Evolutionary conservation across 1,284 basidiomycete species (phyloP), one percentile per base, ranked within the genome.

Genomic region (Polyporus tsugae): DNA sequence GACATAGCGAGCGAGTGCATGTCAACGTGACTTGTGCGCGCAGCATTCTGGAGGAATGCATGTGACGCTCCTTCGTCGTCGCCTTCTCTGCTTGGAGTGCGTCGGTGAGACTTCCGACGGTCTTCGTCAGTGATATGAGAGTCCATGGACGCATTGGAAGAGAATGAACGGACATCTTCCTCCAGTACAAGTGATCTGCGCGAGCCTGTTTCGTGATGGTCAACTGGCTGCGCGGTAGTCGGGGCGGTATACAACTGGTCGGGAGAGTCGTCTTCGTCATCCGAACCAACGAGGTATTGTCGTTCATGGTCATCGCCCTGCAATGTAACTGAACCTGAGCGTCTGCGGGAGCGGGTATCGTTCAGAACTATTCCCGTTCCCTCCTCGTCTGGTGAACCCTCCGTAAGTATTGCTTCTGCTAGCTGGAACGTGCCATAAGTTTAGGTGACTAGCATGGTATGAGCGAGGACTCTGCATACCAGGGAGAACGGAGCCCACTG

Each of bases 401-500:
- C 86, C 0, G 88, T 87, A 6, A 92, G 80, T 68, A 93, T 93
- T 1, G 90, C 91, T 77, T 93, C 90, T 15, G 85, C 91, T 2
- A 93, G 86, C 92, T 93, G 71, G 36, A 44, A 49, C 41, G 63
- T 9, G n/a, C 36, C 29, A 39, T 13, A n/a, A 36, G 36, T 52
- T 25, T 11, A 42, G n/a, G 55, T 13, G 3, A 41, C 19, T 29
- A 57, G 6, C 17, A 49, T 10, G 42, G 19, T 65, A 15, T 22
- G n/a, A 35, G 1, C 1, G 60, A 42, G 69, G 61, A 60, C 68
- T 36, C 35, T 6, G 82, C 88, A 68, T 73, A 93, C 92, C 76
- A 94, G 78, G 1, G 92, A 87, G 78, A 92, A 94, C 4, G 92
- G 92, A 10, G 87, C 92, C 94, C 94, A 95, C 78, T 90, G 89